Base-by-base conservation (phyloP, 2,329 filamentous ascomycete species). In the Penicillium occitanis region DNA sequence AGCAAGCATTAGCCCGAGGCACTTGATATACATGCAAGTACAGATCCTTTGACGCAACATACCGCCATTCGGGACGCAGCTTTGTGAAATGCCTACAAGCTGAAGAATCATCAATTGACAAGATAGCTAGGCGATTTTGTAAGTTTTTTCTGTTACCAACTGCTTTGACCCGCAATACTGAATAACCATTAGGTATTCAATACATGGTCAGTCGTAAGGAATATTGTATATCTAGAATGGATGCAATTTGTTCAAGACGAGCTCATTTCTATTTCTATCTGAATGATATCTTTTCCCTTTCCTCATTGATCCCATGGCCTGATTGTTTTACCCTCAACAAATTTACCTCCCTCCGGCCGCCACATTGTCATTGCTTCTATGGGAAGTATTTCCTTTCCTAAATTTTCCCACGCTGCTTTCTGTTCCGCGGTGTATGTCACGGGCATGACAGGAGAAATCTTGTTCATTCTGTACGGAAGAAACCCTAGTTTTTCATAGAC, bases 281-380 rank as follows among this genome's bases (percentile, higher is more conserved):
- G 1, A 25, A 25, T 44, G 7, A 14, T n/a, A 5, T 6, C n/a
- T 1, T 8, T 48, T 42, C 17, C 10, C 17, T 28, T n/a, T 33
- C 1, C 7, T 55, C 17, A 64, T 5, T 28, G 8, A 22, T 40
- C 48, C 63, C 63, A 65, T 17, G 57, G 57, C 13, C 13, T 61
- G 6, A 55, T 37, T 30, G 57, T 65, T 46, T 61, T 22, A 8
- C 68, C 69, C 17, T 60, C 40, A 5, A 61, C 11, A 53, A 61
- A 65, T 14, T 55, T 61, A 25, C 63, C 57, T 33, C n/a, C 40
- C 37, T n/a, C 46, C 8, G 63, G 63, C 46, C 57, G 35, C 63
- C 63, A 65, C 46, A 65, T 61, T 22, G 30, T 22, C 22, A 60
- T 40, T 11, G 37, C 4, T 8, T 65, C 22, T n/a, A 65, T 19